Evolutionary conservation across 371 early-diverging fungal species (phyloP).

Genomic region (Apophysomyces sp.): DNA sequence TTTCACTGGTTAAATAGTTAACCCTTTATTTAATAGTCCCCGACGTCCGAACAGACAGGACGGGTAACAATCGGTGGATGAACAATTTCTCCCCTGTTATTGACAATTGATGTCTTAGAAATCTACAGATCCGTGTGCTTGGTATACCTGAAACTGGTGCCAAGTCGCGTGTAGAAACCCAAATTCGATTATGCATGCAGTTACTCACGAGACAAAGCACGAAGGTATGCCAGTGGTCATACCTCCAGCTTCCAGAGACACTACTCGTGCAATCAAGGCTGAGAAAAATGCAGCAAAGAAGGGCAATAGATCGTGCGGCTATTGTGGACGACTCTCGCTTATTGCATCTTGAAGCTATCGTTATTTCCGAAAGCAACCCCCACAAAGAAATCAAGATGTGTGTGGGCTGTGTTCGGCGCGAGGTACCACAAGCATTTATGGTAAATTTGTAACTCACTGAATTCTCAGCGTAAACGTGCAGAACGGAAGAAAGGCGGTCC

Average conservation of each 20-base stretch:
- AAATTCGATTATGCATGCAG: slow-evolving; percentile 84
- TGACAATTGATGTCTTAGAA: background rate
- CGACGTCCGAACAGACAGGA: background rate
- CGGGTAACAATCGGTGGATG: background rate
- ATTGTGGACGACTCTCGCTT: slow-evolving; percentile 28
- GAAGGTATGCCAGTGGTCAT: slow-evolving; percentile 73
- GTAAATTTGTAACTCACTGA: no score
- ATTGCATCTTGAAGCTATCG: slow-evolving; percentile 71
- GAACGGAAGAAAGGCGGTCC: slow-evolving; percentile 44
- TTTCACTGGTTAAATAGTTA: no score
- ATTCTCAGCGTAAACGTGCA: slow-evolving; percentile 39
- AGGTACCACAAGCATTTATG: no score
- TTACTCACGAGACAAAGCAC: slow-evolving; percentile 68
- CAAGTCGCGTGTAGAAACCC: slow-evolving; percentile 91
- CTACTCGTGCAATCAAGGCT: slow-evolving; percentile 49
- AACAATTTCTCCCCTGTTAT: background rate
- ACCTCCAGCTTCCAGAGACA: slow-evolving; percentile 75
- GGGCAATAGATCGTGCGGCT: slow-evolving; percentile 8
- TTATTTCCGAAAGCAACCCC: slow-evolving; percentile 80
- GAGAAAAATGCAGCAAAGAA: background rate
- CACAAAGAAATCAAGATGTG: slow-evolving; percentile 75
- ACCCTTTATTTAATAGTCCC: no score
- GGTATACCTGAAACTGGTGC: slow-evolving; percentile 79
- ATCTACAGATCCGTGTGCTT: slow-evolving; percentile 47
- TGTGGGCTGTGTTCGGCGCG: slow-evolving; percentile 79